Evolutionary conservation across 129 eudicot species (phyloP).

Genomic region (Gnaphalium uliginosum): DNA sequence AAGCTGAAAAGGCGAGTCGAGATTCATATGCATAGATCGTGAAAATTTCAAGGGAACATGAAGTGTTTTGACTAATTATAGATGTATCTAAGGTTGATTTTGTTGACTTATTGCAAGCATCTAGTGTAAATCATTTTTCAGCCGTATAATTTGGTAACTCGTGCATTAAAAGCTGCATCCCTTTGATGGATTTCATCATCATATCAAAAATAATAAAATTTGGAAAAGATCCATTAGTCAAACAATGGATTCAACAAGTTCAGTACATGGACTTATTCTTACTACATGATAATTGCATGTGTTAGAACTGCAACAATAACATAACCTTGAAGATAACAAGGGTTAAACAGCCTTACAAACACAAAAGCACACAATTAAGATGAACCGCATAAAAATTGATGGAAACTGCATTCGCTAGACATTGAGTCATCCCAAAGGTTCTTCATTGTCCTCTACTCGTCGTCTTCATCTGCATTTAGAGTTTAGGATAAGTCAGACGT

Average conservation of each 20-base stretch:
- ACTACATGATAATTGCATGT: conserved; percentile 12
- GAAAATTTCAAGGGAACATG: neutral
- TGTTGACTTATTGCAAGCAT: conserved; percentile 17
- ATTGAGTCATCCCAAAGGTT: conserved; percentile 9
- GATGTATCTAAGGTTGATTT: conserved; percentile 2
- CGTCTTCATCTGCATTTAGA: conserved; percentile 67
- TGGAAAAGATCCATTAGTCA: neutral
- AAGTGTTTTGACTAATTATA: neutral
- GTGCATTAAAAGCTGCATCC: neutral
- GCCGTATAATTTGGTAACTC: conserved; percentile 8
- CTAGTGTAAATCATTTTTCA: conserved; percentile 30
- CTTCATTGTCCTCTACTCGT: conserved; percentile 40
- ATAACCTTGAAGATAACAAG: conserved; percentile 17
- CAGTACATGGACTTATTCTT: conserved; percentile 10
- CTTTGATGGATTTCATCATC: conserved; percentile 17
- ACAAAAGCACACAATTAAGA: conserved; percentile 9
- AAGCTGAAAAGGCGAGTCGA: conserved; percentile 51
- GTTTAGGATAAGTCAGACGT: neutral
- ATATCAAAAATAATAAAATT: conserved; percentile 2
- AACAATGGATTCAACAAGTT: conserved; percentile 10
- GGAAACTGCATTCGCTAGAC: neutral
- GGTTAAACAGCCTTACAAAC: conserved; percentile 33
- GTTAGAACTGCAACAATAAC: conserved; percentile 19
- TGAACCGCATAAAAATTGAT: conserved; percentile 20
- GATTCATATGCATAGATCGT: conserved; percentile 23